Evolutionary conservation across 2,329 filamentous ascomycete species (phyloP).

Genomic region (Ceratocystis huliohia): DNA sequence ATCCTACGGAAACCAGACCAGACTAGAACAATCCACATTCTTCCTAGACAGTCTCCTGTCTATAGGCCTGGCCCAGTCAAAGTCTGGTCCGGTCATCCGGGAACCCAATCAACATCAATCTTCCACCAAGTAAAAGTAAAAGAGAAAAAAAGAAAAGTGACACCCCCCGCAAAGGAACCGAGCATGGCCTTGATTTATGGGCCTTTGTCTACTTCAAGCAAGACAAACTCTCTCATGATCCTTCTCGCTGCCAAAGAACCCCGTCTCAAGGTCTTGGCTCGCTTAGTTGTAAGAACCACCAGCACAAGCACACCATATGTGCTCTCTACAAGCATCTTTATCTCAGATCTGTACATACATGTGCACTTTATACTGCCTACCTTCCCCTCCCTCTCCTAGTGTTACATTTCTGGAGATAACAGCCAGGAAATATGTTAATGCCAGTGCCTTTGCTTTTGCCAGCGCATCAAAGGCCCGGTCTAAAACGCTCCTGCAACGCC

Average conservation of each 20-base stretch:
- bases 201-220: not conserved
- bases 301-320: not conserved
- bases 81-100: no score
- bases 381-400: not conserved
- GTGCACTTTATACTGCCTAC: not conserved
- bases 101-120: no score
- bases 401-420: not conserved
- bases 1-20: no score
- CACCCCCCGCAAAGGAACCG: not conserved
- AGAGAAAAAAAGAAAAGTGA: not conserved
- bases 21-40: no score
- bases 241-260: not conserved
- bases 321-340: no score
- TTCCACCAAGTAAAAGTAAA: no score
- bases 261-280: not conserved
- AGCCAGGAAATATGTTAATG: not conserved
- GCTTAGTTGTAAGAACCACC: not conserved
- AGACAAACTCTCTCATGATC: not conserved
- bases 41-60: no score
- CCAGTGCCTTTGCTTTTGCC: not conserved
- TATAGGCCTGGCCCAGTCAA: no score
- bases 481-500: constrained; percentile 1
- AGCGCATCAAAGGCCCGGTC: not conserved
- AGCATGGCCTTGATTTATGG: not conserved
- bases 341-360: not conserved